phyloP scores from a whole-genome alignment of 345 rosid species.

The Raphanus sativus region DNA sequence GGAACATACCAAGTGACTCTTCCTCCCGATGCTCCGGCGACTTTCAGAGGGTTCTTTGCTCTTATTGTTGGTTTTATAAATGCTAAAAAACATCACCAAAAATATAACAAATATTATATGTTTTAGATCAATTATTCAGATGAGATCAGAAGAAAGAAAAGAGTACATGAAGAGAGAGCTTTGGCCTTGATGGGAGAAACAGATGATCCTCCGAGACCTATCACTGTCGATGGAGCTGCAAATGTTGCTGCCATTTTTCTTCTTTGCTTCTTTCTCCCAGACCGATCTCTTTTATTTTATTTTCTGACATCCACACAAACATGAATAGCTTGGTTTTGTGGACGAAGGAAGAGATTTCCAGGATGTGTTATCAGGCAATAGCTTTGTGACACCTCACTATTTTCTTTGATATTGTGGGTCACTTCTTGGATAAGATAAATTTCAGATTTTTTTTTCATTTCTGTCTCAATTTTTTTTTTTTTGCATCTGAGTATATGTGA shows the following conservation, averaged over 20 bases:
- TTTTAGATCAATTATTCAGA: not conserved
- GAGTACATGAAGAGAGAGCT: conserved; percentile 57
- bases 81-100: conserved; percentile 39
- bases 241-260: conserved; percentile 64
- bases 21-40: conserved; percentile 55
- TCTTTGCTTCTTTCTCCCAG: conserved; percentile 4
- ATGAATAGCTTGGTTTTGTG: conserved; percentile 44
- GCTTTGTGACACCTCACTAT: conserved; percentile 53
- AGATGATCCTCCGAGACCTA: conserved; percentile 63
- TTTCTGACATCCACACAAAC: not conserved
- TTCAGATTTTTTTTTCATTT: not conserved
- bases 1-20: conserved; percentile 63
- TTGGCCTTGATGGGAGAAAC: conserved; percentile 43
- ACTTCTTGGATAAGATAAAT: conserved; percentile 33
- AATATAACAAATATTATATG: not conserved
- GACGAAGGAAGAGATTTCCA: conserved; percentile 47
- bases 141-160: not conserved
- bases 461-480: not conserved
- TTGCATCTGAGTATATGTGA: not conserved
- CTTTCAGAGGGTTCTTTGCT: conserved; percentile 59
- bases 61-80: conserved; percentile 55
- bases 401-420: conserved; percentile 58
- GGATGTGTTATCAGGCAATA: conserved; percentile 51
- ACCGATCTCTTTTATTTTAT: not conserved
- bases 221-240: conserved; percentile 59